Evolutionary conservation across 257 asterid species (phyloP), one percentile per base, ranked within the genome.

Genomic region (Verbascum thapsus): DNA sequence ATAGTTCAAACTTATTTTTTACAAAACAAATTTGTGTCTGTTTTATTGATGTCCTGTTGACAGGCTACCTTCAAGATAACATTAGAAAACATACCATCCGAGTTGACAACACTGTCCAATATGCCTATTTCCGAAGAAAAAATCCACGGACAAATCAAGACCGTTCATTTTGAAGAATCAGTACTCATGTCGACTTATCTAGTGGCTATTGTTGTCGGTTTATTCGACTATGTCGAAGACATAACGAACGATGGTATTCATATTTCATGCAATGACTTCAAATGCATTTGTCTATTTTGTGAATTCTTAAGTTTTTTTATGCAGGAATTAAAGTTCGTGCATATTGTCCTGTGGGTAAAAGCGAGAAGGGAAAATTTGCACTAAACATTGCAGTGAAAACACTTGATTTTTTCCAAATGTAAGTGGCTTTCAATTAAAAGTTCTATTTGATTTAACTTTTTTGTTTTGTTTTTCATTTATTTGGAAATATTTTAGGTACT

Each of bases 151-250:
- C 42, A 61, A 39, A 30, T 53, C 40, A 78, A 78, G 64, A 74
- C 80, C 2, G 72, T 74, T 23, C 42, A 49, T 51, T 78, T 69
- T 73, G 74, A 77, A 59, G 76, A 77, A 55, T 77, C 79, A 4
- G 45, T 66, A 57, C 64, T 54, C 19, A 77, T 77, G 82, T 77
- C 76, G 8, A 77, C 82, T 64, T 73, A 77, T 57, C 47, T 77
- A 15, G 82, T 73, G 39, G 82, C 82, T 34, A 16, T 75, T 19
- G 84, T 79, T n/a, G 78, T 79, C 40, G 84, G 84, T 64, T 51
- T 71, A 30, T 74, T 71, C 56, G 84, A 79, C 51, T 64, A 72
- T 32, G 19, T 79, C 26, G 81, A 72, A 75, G 76, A 42, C 61
- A 62, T 32, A 22, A 68, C 81, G 65, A 15, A 66, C 40, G 78